Evolutionary conservation across 1,284 basidiomycete species (phyloP).

Genomic region (Termitomyces sp.): DNA sequence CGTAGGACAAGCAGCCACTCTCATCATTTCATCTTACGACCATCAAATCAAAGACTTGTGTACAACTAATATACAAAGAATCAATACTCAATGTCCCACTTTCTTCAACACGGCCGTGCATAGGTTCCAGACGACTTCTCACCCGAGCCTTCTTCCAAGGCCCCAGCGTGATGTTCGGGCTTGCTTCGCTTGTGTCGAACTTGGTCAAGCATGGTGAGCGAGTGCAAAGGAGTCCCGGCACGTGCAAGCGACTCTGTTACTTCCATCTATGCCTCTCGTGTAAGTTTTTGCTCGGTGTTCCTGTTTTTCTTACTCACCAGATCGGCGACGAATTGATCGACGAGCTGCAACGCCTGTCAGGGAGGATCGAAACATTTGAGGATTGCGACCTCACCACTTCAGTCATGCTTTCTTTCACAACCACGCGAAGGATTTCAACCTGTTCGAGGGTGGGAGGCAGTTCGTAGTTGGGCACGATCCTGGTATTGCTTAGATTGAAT

Average conservation of each 20-base stretch:
- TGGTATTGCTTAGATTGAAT: slow-evolving; percentile 13
- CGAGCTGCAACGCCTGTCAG: slow-evolving; percentile 32
- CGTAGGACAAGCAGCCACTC: neutral
- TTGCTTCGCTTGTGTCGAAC: slow-evolving; percentile 24
- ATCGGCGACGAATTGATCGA: slow-evolving; percentile 60
- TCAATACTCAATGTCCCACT: neutral
- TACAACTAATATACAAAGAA: neutral
- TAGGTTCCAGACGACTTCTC: slow-evolving; percentile 55
- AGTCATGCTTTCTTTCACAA: slow-evolving; percentile 73
- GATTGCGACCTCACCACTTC: slow-evolving; percentile 40
- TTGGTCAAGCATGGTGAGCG: slow-evolving; percentile 40
- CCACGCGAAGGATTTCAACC: slow-evolving; percentile 81
- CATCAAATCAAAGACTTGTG: neutral
- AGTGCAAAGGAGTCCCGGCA: slow-evolving; percentile 43
- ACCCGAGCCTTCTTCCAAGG: slow-evolving; percentile 36
- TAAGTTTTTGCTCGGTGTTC: neutral
- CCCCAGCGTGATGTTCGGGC: slow-evolving; percentile 28
- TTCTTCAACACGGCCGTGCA: slow-evolving; percentile 53
- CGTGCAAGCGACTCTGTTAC: slow-evolving; percentile 50
- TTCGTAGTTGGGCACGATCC: slow-evolving; percentile 88
- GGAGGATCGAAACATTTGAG: neutral
- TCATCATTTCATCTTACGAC: neutral
- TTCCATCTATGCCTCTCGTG: slow-evolving; percentile 39
- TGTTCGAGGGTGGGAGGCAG: slow-evolving; percentile 67
- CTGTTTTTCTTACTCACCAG: slow-evolving; percentile 37